Evolutionary conservation across 1,139 yeast species (phyloP), one percentile per base, ranked within the genome.

Genomic region (Protomyces inouyei): DNA sequence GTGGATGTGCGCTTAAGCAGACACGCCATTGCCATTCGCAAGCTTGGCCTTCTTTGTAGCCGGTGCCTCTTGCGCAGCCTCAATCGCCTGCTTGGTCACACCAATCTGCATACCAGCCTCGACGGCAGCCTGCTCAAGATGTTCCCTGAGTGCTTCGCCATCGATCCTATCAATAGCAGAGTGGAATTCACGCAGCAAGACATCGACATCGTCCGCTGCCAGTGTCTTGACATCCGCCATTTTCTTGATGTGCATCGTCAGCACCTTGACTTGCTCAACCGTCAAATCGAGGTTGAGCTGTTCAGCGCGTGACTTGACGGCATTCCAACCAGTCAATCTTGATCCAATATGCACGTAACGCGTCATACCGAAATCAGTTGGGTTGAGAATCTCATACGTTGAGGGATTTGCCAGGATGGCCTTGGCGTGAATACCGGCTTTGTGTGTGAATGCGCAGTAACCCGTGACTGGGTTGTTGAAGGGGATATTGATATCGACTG

Each of bases 391-490:
- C 81, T 93, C 98, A 77, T 93, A 93, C 46, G 98, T 93, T 52
- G 97, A 90, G 69, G 98, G 98, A 80, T 93, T 93, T 68, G 98
- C 98, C 72, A 93, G 84, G 73, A 93, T 93, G 67, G 98, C 98
- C 83, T 93, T 93, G 73, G 98, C 98, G 76, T 93, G 98, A 74
- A 93, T 92, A 80, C 98, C 98, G 65, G 98, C 98, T 83, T 93
- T 93, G 82, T 93, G 98, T 65, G 98, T 93, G 80, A 93, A 93
- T 64, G 98, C 98, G 82, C 98, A 93, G 86, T 93, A 93, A 65
- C 98, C 98, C 59, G 98, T 93, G 76, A 93, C 91, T 72, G 98
- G 98, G 81, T 93, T 93, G 84, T 93, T 93, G 83, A 93, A 93
- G 68, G 98, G 98, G 74, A 93, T 85, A 78, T 92, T 92, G 68